Evolutionary conservation across 805 yeast genomes (phyloP).

Genomic region (Suhomyces sp.): DNA sequence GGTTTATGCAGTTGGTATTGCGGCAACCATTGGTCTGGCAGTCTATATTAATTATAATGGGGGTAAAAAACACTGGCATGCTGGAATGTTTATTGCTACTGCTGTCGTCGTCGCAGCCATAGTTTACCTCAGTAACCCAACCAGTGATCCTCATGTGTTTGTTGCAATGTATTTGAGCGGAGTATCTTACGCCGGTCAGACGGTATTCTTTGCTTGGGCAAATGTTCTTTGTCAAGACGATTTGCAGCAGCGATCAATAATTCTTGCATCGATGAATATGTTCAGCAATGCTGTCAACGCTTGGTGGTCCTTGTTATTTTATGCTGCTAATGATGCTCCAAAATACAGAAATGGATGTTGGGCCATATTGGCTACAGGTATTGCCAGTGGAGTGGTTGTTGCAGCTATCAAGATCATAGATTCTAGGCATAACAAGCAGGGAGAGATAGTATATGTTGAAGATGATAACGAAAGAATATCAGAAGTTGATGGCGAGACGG

Average conservation of each 20-base stretch:
- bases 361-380: conserved; percentile 56
- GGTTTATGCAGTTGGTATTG: conserved; percentile 51
- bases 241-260: conserved; percentile 61
- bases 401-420: conserved; percentile 44
- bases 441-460: too few relatives aligned
- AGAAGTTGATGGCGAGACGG: too few relatives aligned
- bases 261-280: conserved; percentile 66
- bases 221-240: conserved; percentile 58
- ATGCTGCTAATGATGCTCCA: conserved; percentile 52
- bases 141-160: conserved; percentile 39
- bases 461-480: too few relatives aligned
- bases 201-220: conserved; percentile 64
- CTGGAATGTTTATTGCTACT: conserved; percentile 45
- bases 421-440: conserved; percentile 27
- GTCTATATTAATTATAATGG: conserved; percentile 44
- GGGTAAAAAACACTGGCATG: conserved; percentile 50
- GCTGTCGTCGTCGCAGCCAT: conserved; percentile 47
- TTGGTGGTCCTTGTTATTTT: conserved; percentile 62
- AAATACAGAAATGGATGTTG: conserved; percentile 51
- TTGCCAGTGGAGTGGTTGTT: conserved; percentile 42
- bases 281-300: conserved; percentile 62
- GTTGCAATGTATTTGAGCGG: conserved; percentile 59
- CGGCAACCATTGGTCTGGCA: conserved; percentile 45
- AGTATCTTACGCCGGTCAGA: conserved; percentile 56
- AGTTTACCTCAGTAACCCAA: conserved; percentile 45